phyloP scores from a whole-genome alignment of 495 filamentous ascomycete species.

The Penicillium subrubescens region DNA sequence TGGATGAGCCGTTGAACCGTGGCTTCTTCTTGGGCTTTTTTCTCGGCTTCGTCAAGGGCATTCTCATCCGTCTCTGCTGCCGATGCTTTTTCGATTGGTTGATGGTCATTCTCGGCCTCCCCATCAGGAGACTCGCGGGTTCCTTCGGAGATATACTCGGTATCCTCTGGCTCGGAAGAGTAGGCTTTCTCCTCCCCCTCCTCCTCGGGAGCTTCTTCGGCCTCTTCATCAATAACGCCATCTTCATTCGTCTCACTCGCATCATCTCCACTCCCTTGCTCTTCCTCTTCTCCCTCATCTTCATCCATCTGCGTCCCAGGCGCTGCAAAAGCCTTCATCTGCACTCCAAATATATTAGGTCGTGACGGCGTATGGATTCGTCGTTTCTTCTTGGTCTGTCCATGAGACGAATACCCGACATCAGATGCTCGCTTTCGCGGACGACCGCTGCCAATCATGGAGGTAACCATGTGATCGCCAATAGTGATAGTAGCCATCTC shows the following conservation, averaged over 20 bases:
- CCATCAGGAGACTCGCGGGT: slow-evolving; percentile 11
- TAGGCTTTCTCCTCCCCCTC: slow-evolving; percentile 13
- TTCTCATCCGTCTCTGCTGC: slow-evolving; percentile 42
- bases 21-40: slow-evolving; percentile 67
- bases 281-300: slow-evolving; percentile 22
- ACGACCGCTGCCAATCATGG: slow-evolving; percentile 54
- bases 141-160: slow-evolving; percentile 14
- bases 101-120: slow-evolving; percentile 15
- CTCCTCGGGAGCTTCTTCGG: slow-evolving; percentile 23
- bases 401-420: slow-evolving; percentile 17
- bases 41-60: slow-evolving; percentile 61
- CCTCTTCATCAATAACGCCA: slow-evolving; percentile 18
- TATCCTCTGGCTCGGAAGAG: slow-evolving; percentile 8
- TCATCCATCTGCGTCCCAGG: slow-evolving; percentile 53
- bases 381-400: slow-evolving; percentile 31
- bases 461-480: slow-evolving; percentile 73
- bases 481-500: slow-evolving; percentile 89
- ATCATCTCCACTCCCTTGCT: slow-evolving; percentile 30
- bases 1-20: slow-evolving; percentile 64
- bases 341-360: slow-evolving; percentile 61
- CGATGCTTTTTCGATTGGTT: slow-evolving; percentile 18
- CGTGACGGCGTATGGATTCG: slow-evolving; percentile 46
- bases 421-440: slow-evolving; percentile 41
- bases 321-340: slow-evolving; percentile 74
- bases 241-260: slow-evolving; percentile 37